A percentile compares a stretch with the other conserved stretches of the same genome.
These are phyloP conservation scores for Phytophthora pseudosyringae DNA, from an alignment of 352 stramenopile species.

Conservation along the genomic window DNA sequence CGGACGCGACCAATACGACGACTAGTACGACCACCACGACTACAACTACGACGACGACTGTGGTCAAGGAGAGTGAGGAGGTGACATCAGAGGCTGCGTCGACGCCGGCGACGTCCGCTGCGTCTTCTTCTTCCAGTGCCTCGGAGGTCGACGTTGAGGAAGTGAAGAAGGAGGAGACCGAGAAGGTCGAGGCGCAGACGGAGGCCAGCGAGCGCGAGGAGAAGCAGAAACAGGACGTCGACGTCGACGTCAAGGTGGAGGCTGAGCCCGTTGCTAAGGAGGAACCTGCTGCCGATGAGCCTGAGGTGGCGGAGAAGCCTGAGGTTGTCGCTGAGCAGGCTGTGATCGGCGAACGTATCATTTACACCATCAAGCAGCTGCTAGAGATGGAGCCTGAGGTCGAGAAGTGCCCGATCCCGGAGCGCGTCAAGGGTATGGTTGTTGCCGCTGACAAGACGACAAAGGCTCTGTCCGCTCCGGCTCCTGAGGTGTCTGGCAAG, in stretches of 20 bases:
- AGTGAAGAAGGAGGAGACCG: constrained; percentile 15
- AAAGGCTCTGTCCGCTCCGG: constrained; percentile 45
- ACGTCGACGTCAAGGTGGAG: constrained; percentile 29
- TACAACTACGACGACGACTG: not conserved
- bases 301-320: constrained; percentile 25
- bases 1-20: constrained; percentile 3
- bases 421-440: constrained; percentile 54
- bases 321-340: constrained; percentile 47
- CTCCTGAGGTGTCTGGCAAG: constrained; percentile 31
- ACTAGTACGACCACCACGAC: constrained; percentile 3
- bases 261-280: constrained; percentile 9
- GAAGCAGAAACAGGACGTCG: constrained; percentile 35
- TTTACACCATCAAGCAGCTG: constrained; percentile 81
- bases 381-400: constrained; percentile 72
- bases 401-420: constrained; percentile 54
- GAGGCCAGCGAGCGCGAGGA: constrained; percentile 23
- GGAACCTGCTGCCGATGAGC: constrained; percentile 7
- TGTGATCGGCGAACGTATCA: constrained; percentile 61
- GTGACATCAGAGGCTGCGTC: constrained; percentile 23
- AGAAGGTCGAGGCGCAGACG: constrained; percentile 1
- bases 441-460: constrained; percentile 56
- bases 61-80: constrained; percentile 12
- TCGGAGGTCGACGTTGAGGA: constrained; percentile 52
- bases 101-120: constrained; percentile 36
- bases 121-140: constrained; percentile 35